Conservation (phyloP, 2,329 filamentous ascomycete genomes). For the Alternaria sp. region DNA sequence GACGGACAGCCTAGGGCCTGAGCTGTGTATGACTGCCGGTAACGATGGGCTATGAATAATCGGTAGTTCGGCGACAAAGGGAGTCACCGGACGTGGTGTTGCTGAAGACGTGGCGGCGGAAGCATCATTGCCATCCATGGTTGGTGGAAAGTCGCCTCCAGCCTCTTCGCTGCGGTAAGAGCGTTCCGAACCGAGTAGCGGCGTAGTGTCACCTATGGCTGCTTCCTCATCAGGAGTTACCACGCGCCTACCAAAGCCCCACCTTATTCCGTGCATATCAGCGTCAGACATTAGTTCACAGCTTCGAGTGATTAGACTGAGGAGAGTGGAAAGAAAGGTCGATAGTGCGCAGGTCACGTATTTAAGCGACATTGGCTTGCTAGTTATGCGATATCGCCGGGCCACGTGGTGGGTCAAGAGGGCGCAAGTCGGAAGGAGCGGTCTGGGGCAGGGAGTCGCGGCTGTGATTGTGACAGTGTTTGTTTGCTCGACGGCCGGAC, state of each 20-base stretch:
- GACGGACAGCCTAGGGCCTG: not conserved
- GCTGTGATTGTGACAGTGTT: not conserved
- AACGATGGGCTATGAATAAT: constrained; percentile 3
- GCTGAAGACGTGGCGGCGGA: not conserved
- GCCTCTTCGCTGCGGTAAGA: not conserved
- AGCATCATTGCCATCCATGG: not conserved
- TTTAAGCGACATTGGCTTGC: not conserved
- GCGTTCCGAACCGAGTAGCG: not conserved
- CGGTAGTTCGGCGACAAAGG: not conserved
- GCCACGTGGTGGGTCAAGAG: not conserved
- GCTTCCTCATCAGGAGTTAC: not conserved
- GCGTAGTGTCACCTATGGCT: not conserved
- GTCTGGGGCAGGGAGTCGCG: not conserved
- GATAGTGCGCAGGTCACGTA: not conserved
- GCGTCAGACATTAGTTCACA: constrained; percentile 4
- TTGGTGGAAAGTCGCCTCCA: not conserved
- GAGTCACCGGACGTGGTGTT: not conserved
- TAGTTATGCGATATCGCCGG: not conserved
- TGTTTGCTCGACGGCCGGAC: not conserved
- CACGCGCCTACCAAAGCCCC: constrained; percentile 1
- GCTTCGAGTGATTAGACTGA: not conserved
- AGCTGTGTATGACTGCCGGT: not conserved
- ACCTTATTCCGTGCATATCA: not conserved
- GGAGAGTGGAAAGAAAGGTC: not conserved
- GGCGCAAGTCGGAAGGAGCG: not conserved